Evolutionary conservation across 1,284 basidiomycete species (phyloP).

Genomic region (Caloboletus inedulis): DNA sequence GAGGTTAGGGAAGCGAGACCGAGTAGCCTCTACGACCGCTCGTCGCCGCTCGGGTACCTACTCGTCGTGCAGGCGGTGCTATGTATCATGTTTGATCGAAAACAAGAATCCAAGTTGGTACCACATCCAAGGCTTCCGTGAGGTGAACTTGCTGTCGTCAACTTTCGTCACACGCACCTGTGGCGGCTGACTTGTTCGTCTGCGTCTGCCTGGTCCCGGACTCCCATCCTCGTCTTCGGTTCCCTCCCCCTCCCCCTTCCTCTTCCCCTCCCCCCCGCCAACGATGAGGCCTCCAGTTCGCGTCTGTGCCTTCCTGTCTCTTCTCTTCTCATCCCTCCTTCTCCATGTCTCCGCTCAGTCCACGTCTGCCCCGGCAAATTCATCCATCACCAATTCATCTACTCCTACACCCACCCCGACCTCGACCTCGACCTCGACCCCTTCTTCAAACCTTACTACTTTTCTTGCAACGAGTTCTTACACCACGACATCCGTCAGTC

Average conservation of each 20-base stretch:
- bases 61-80: neutral
- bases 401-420: slow-evolving; percentile 1
- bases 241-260: neutral
- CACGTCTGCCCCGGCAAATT: slow-evolving; percentile 12
- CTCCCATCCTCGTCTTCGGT: neutral
- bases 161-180: slow-evolving; percentile 19
- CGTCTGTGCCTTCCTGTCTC: slow-evolving; percentile 12
- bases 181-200: slow-evolving; percentile 30
- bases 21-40: slow-evolving; percentile 7
- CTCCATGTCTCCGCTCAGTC: slow-evolving; percentile 27
- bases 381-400: slow-evolving; percentile 10
- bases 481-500: slow-evolving; percentile 47
- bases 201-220: neutral
- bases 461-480: slow-evolving; percentile 48
- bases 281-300: slow-evolving; percentile 17
- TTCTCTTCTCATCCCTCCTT: slow-evolving; percentile 25
- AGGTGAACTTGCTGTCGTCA: slow-evolving; percentile 7
- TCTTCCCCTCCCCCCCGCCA: neutral
- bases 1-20: slow-evolving; percentile 11
- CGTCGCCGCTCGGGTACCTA: slow-evolving; percentile 9
- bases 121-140: neutral
- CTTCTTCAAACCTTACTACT: slow-evolving; percentile 38
- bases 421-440: slow-evolving; percentile 6
- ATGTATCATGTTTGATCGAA: slow-evolving; percentile 4
- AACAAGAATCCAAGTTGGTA: neutral